Percentiles rank a stretch among this genome's conserved stretches.
These are phyloP conservation scores for Phoma sp. DNA, from an alignment of 2,329 filamentous ascomycete genomes.

Conservation along the genomic window DNA sequence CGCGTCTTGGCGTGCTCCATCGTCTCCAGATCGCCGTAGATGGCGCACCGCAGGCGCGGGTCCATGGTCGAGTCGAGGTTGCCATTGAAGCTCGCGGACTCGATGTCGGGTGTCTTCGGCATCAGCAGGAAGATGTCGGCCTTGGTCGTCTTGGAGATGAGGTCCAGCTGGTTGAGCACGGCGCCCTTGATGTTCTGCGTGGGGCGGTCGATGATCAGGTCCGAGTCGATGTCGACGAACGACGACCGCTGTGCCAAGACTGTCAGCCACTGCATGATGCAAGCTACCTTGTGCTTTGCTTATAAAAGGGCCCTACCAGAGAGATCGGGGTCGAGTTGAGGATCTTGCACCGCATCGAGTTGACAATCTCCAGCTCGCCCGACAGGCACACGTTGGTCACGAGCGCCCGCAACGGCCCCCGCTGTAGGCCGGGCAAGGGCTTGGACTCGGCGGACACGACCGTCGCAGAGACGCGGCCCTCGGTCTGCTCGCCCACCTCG, in stretches of 20 bases:
- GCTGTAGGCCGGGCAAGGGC: conserved; percentile 58
- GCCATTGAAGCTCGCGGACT: conserved; percentile 77
- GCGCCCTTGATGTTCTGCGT: conserved; percentile 72
- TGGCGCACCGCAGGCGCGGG: conserved; percentile 87
- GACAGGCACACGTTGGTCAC: conserved; percentile 89
- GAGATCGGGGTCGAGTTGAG: conserved; percentile 91
- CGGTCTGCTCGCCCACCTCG: conserved; percentile 72
- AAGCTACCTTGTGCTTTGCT: conserved; percentile 14
- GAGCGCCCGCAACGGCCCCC: conserved; percentile 56
- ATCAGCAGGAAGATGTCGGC: conserved; percentile 96
- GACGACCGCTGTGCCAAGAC: conserved; percentile 74
- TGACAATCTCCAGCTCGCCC: conserved; percentile 83
- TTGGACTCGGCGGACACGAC: conserved; percentile 83
- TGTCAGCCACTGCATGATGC: conserved; percentile 28
- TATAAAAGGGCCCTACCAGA: conserved; percentile 67
- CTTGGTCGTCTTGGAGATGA: conserved; percentile 84
- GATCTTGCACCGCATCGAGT: conserved; percentile 87
- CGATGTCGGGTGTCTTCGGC: conserved; percentile 80
- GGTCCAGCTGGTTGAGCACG: conserved; percentile 84
- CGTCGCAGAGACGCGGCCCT: conserved; percentile 75
- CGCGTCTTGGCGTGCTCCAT: conserved; percentile 97
- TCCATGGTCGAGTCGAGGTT: conserved; percentile 79
- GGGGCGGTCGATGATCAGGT: conserved; percentile 80
- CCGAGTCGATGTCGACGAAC: conserved; percentile 89
- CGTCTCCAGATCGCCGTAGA: conserved; percentile 94